Conservation (phyloP, 139 green algal genomes). For the Ettlia oleoabundans region DNA sequence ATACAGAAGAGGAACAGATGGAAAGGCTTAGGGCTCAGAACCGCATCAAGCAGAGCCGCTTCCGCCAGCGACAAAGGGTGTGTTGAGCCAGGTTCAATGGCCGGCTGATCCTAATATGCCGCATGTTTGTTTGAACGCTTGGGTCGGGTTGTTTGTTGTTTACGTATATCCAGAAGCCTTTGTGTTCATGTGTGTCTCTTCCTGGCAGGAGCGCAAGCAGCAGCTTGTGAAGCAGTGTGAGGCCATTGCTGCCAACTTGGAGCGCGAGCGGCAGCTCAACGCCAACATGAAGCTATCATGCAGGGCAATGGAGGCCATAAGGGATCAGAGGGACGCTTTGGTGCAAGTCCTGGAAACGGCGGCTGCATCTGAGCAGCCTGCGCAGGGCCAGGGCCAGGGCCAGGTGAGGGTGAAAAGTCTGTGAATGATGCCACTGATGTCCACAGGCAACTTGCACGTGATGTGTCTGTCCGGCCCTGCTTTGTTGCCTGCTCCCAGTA, state of each 20-base stretch:
- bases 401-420: too few relatives aligned
- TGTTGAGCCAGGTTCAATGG: background rate
- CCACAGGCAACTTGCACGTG: too few relatives aligned
- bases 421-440: too few relatives aligned
- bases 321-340: background rate
- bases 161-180: background rate
- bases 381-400: background rate
- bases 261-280: slow-evolving; percentile 13
- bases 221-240: slow-evolving; percentile 2
- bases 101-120: too few relatives aligned
- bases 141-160: background rate
- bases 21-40: background rate
- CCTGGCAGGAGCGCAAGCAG: slow-evolving; percentile 16
- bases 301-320: background rate
- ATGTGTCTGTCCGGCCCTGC: too few relatives aligned
- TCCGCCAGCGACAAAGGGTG: slow-evolving; percentile 14
- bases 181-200: background rate
- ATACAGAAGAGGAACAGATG: background rate
- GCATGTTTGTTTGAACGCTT: too few relatives aligned
- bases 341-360: background rate
- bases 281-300: background rate
- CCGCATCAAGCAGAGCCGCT: slow-evolving; percentile 13
- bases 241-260: background rate
- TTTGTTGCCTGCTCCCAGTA: too few relatives aligned
- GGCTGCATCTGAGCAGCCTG: background rate